A percentile compares a stretch with the other conserved stretches of the same genome.
Conservation (phyloP, 1,284 basidiomycete genomes). For the Fomitopsis schrenkii region DNA sequence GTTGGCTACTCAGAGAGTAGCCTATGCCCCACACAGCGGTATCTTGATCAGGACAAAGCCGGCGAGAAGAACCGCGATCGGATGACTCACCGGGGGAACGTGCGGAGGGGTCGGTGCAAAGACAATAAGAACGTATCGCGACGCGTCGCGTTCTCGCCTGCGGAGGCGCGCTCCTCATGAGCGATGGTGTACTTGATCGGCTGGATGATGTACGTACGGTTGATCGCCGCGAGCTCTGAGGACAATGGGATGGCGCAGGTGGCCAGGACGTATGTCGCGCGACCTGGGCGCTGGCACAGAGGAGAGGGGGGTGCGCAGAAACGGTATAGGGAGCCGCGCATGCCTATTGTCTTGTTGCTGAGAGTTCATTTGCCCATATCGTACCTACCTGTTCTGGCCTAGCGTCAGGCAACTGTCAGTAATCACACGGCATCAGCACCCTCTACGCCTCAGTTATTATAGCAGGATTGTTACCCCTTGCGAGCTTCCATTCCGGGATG, state of each 20-base stretch:
- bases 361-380: neutral
- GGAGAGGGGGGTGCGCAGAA: neutral
- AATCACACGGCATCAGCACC: slow-evolving; percentile 2
- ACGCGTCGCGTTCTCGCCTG: neutral
- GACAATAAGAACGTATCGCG: slow-evolving; percentile 1
- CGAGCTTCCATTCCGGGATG: neutral
- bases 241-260: neutral
- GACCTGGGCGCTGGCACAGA: neutral
- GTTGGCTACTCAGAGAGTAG: slow-evolving; percentile 1
- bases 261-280: neutral
- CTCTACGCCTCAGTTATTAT: neutral
- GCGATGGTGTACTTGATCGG: neutral
- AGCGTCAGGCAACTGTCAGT: neutral
- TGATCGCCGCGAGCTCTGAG: neutral
- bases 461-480: neutral
- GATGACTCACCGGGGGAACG: slow-evolving; percentile 1
- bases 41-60: slow-evolving; percentile 5
- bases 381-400: neutral
- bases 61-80: neutral
- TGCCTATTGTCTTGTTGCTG: slow-evolving; percentile 4
- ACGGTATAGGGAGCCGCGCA: neutral
- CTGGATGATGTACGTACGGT: neutral
- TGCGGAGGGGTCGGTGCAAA: neutral
- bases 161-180: neutral
- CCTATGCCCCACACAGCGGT: neutral